Evolutionary conservation across 495 filamentous ascomycete genomes (phyloP).

Genomic region (Diplogelasinospora grovesii): DNA sequence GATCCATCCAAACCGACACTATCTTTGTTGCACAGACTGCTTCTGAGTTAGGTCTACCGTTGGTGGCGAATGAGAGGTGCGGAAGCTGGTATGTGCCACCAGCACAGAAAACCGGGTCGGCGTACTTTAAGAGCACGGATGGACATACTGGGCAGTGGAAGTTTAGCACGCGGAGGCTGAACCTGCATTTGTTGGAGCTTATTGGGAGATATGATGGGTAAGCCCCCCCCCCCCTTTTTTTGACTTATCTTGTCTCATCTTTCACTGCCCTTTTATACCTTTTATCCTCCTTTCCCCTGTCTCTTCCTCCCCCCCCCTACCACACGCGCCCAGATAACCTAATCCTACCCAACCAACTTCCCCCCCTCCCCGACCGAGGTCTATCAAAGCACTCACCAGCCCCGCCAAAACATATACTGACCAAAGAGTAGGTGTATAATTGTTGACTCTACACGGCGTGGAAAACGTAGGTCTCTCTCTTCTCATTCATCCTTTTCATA

Average conservation of each 20-base stretch:
- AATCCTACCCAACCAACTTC: too few relatives aligned
- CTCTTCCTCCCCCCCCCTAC: too few relatives aligned
- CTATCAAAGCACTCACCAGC: too few relatives aligned
- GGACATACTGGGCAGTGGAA: constrained; percentile 86
- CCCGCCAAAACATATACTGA: too few relatives aligned
- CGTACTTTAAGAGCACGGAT: constrained; percentile 97
- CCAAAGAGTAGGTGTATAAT: constrained; percentile 68
- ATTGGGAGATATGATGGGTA: constrained; percentile 60
- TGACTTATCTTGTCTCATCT: background rate
- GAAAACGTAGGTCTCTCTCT: constrained; percentile 58
- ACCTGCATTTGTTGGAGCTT: constrained; percentile 66
- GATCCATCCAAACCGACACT: constrained; percentile 63
- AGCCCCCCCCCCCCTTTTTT: constrained; percentile 7
- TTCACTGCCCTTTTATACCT: too few relatives aligned
- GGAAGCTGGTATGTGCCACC: constrained; percentile 93
- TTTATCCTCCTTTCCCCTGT: too few relatives aligned
- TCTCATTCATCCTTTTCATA: too few relatives aligned
- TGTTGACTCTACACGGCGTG: constrained; percentile 88
- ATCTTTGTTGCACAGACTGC: constrained; percentile 55
- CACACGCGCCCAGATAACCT: too few relatives aligned
- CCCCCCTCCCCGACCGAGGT: too few relatives aligned
- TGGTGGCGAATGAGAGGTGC: constrained; percentile 91
- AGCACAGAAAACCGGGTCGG: constrained; percentile 55
- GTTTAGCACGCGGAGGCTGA: constrained; percentile 78
- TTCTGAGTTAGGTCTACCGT: constrained; percentile 51